Evolutionary conservation across 2,329 filamentous ascomycete species (phyloP).

Genomic region (Colletotrichum chrysophilum): DNA sequence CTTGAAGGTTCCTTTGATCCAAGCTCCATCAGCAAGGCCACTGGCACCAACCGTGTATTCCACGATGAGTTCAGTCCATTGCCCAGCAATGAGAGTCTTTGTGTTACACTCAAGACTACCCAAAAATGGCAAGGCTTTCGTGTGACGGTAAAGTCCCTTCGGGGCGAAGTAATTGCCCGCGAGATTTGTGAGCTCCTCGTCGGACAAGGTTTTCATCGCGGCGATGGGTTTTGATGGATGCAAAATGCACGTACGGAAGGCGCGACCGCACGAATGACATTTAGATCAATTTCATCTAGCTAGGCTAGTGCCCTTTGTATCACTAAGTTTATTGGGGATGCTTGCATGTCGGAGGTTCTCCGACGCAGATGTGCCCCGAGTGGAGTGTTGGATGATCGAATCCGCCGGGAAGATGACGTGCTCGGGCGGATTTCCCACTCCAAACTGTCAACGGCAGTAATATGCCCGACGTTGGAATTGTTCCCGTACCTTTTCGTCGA

Average conservation of each 20-base stretch:
- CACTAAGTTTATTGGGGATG: neutral
- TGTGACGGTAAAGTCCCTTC: conserved; percentile 30
- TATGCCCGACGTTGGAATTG: neutral
- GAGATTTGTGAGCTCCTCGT: conserved; percentile 24
- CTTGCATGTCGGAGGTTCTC: neutral
- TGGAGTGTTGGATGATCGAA: neutral
- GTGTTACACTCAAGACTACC: conserved; percentile 30
- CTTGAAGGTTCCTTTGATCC: conserved; percentile 43
- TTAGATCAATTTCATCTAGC: neutral
- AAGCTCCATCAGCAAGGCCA: conserved; percentile 37
- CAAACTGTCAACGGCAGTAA: neutral
- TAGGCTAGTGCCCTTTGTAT: neutral
- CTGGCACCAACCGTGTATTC: conserved; percentile 34
- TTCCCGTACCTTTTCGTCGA: accelerated
- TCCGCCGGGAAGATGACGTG: neutral
- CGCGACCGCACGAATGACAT: neutral
- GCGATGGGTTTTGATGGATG: neutral
- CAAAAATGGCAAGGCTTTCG: conserved; percentile 32
- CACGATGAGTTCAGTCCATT: conserved; percentile 33
- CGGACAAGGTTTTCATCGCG: conserved; percentile 27
- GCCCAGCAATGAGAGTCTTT: conserved; percentile 26
- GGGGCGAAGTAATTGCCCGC: conserved; percentile 32
- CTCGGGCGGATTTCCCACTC: neutral
- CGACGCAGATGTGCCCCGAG: neutral
- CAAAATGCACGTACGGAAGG: neutral